Percentiles rank a stretch among this genome's conserved stretches.
Evolutionary conservation across 2,329 filamentous ascomycete species (phyloP).

Genomic region (Pleomassaria siparia): DNA sequence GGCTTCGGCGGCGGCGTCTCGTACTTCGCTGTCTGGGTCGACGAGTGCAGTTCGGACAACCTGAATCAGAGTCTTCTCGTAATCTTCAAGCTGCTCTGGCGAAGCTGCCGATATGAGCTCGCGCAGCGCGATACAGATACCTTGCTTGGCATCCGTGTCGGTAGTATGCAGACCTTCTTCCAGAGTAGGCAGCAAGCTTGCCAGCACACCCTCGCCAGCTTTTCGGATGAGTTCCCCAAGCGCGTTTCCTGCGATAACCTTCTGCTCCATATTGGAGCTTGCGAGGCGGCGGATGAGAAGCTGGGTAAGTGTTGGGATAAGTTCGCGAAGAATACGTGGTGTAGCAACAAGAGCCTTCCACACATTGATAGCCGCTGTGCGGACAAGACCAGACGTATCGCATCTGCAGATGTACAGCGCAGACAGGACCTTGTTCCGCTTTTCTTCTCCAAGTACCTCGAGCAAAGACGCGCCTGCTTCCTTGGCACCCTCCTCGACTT

Average conservation of each 20-base stretch:
- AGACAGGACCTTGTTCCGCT: slow-evolving; percentile 95
- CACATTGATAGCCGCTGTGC: slow-evolving; percentile 83
- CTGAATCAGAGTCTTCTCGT: slow-evolving; percentile 92
- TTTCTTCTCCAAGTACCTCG: slow-evolving; percentile 92
- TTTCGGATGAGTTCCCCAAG: slow-evolving; percentile 96
- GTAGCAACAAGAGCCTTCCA: slow-evolving; percentile 97
- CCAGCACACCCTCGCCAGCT: slow-evolving; percentile 89
- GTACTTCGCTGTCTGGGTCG: slow-evolving; percentile 83
- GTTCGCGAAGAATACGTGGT: slow-evolving; percentile 88
- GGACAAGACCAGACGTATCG: slow-evolving; percentile 90
- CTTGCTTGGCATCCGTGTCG: slow-evolving; percentile 91
- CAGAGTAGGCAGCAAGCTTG: slow-evolving; percentile 83
- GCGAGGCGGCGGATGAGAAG: slow-evolving; percentile 91
- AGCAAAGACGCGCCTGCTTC: slow-evolving; percentile 92
- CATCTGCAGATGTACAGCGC: slow-evolving; percentile 96
- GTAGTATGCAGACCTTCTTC: slow-evolving; percentile 90
- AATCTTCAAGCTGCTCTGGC: slow-evolving; percentile 84
- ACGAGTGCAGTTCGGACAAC: slow-evolving; percentile 92
- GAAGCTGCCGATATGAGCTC: slow-evolving; percentile 91
- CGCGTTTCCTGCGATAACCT: slow-evolving; percentile 96
- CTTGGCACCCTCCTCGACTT: slow-evolving; percentile 76
- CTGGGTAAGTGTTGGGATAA: slow-evolving; percentile 91
- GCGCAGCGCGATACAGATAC: slow-evolving; percentile 93
- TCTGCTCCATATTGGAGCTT: slow-evolving; percentile 97
- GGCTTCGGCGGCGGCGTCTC: slow-evolving; percentile 93